A percentile compares a stretch with the other conserved stretches of the same genome.
Evolutionary conservation across 179 eudicot species (phyloP).

Genomic region (Patellifolia procumbens): DNA sequence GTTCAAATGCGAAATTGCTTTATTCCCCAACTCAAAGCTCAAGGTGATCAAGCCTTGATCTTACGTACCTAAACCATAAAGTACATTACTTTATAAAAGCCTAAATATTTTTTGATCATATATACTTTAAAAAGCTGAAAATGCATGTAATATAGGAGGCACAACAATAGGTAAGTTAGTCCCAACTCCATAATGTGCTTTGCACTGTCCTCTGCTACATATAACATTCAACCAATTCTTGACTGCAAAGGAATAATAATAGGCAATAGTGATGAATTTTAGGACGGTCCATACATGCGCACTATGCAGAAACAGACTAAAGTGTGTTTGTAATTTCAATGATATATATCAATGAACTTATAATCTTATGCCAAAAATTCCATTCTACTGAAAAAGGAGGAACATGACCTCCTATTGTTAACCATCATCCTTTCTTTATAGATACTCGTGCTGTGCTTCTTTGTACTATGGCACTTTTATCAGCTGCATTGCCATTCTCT

Average conservation of each 20-base stretch:
- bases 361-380: not conserved
- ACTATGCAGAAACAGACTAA: not conserved
- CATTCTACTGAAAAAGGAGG: not conserved
- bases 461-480: not conserved
- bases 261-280: not conserved
- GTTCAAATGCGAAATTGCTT: no score
- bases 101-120: not conserved
- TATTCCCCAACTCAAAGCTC: no score
- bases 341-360: not conserved
- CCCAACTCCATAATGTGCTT: not conserved
- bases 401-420: not conserved
- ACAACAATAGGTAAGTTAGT: not conserved
- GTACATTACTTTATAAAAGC: not conserved
- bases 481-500: no score
- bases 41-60: no score
- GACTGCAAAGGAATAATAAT: conserved; percentile 2
- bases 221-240: not conserved
- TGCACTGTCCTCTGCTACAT: not conserved
- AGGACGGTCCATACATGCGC: conserved; percentile 23
- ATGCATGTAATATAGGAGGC: not conserved
- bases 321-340: not conserved
- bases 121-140: not conserved
- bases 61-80: not conserved
- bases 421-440: conserved; percentile 3
- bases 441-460: conserved; percentile 1